A percentile compares a stretch with the other conserved stretches of the same genome.
Conservation (phyloP, 2,329 filamentous ascomycete genomes). For the Colletotrichum tanaceti region DNA sequence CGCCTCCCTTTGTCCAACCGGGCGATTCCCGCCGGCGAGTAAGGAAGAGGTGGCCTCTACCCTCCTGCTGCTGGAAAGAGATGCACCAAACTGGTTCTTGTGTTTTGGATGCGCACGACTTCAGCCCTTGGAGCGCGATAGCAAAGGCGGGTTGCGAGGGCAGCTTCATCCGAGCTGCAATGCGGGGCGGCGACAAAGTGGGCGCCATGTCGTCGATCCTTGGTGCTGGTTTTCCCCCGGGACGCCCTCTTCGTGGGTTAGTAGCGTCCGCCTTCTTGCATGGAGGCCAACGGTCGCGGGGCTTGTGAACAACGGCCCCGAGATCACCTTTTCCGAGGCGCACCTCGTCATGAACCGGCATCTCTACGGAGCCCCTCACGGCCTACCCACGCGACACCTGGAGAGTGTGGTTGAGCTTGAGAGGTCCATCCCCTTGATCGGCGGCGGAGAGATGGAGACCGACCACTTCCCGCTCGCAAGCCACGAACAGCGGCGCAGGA, state of each 20-base stretch:
- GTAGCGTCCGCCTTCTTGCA: not conserved
- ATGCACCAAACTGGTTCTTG: not conserved
- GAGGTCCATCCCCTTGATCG: not conserved
- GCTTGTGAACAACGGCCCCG: not conserved
- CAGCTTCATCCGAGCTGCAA: conserved; percentile 18
- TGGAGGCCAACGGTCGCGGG: not conserved
- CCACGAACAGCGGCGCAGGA: not conserved
- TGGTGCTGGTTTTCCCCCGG: not conserved
- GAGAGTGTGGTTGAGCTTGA: conserved; percentile 1
- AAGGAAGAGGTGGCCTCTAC: not conserved
- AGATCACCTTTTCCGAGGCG: not conserved
- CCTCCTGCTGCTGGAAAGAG: not conserved
- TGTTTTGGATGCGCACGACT: conserved; percentile 12
- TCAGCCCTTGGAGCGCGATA: not conserved
- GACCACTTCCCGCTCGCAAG: not conserved
- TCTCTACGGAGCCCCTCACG: not conserved
- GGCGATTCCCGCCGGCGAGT: not conserved
- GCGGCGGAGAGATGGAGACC: not conserved
- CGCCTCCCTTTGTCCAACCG: not conserved
- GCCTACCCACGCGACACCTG: not conserved
- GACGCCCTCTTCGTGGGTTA: not conserved
- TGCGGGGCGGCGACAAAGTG: not conserved
- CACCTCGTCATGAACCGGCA: conserved; percentile 18
- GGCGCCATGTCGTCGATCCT: not conserved
- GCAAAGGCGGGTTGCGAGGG: not conserved